Evolutionary conservation across 805 yeast genomes (phyloP).

Genomic region (Blastobotrys attinorum): DNA sequence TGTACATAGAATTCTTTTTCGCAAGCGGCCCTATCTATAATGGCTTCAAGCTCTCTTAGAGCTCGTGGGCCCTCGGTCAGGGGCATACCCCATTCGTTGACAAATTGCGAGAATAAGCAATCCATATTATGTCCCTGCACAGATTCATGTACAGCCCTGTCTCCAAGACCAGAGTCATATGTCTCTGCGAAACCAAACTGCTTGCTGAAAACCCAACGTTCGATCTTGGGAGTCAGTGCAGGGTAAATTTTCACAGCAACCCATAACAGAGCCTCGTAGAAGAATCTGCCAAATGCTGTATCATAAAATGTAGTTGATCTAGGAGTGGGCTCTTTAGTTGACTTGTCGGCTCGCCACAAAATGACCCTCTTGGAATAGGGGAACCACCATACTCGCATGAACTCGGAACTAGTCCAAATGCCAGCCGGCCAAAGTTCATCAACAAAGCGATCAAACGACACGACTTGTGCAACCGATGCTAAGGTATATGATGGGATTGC

Average conservation of each 20-base stretch:
- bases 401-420: constrained; percentile 86
- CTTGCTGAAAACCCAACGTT: constrained; percentile 72
- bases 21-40: constrained; percentile 57
- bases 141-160: constrained; percentile 64
- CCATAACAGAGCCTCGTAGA: constrained; percentile 76
- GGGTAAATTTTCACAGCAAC: constrained; percentile 67
- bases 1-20: constrained; percentile 72
- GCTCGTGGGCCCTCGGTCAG: constrained; percentile 67
- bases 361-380: constrained; percentile 84
- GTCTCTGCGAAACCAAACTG: constrained; percentile 77
- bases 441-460: constrained; percentile 66
- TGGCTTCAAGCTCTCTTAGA: constrained; percentile 35
- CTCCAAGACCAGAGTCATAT: constrained; percentile 41
- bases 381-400: constrained; percentile 94
- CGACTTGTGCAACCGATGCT: constrained; percentile 72
- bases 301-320: constrained; percentile 80
- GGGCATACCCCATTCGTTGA: constrained; percentile 97
- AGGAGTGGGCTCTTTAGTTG: constrained; percentile 52
- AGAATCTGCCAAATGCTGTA: constrained; percentile 63
- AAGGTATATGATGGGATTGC: constrained; percentile 78
- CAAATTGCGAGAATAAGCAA: constrained; percentile 88
- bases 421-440: constrained; percentile 52
- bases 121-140: constrained; percentile 92
- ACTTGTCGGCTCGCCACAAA: constrained; percentile 82
- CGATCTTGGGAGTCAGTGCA: constrained; percentile 74